phyloP scores from a whole-genome alignment of 1,284 basidiomycete species.

The Grifola frondosa region DNA sequence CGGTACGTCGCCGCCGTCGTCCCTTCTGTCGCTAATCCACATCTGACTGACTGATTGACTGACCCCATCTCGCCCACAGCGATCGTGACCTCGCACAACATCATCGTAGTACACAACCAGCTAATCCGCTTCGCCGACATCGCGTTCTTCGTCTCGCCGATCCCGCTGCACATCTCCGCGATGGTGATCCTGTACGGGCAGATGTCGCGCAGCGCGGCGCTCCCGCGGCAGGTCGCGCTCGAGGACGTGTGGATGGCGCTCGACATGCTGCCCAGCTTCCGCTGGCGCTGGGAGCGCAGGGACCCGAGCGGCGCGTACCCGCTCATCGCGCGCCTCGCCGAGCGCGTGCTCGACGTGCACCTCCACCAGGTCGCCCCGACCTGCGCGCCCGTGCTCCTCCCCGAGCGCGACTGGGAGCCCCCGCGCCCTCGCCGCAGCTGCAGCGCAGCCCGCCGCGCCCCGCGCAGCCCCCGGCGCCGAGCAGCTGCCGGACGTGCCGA shows the following conservation, averaged over 20 bases:
- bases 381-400: conserved; percentile 51
- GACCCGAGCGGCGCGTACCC: conserved; percentile 72
- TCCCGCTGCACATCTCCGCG: conserved; percentile 77
- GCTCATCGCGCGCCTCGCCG: conserved; percentile 70
- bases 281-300: conserved; percentile 81
- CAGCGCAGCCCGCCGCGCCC: conserved; percentile 7
- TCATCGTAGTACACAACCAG: conserved; percentile 72
- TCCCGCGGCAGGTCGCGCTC: conserved; percentile 57
- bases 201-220: conserved; percentile 66
- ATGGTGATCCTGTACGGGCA: conserved; percentile 82
- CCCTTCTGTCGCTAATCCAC: too few relatives aligned
- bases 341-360: conserved; percentile 66
- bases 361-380: conserved; percentile 56
- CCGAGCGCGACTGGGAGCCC: conserved; percentile 71
- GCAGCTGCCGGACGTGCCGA: too few relatives aligned
- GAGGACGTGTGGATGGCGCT: conserved; percentile 78
- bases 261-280: conserved; percentile 76
- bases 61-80: conserved; percentile 40
- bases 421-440: too few relatives aligned
- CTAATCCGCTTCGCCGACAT: conserved; percentile 76
- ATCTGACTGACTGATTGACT: conserved; percentile 3
- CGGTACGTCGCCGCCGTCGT: conserved; percentile 48
- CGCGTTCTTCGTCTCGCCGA: conserved; percentile 78
- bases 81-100: conserved; percentile 76
- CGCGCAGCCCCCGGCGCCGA: conserved; percentile 22